Percentiles rank a stretch among this genome's conserved stretches.
Evolutionary conservation across 768 basidiomycete genomes (phyloP).

Genomic region (Hebeloma cylindrosporum): DNA sequence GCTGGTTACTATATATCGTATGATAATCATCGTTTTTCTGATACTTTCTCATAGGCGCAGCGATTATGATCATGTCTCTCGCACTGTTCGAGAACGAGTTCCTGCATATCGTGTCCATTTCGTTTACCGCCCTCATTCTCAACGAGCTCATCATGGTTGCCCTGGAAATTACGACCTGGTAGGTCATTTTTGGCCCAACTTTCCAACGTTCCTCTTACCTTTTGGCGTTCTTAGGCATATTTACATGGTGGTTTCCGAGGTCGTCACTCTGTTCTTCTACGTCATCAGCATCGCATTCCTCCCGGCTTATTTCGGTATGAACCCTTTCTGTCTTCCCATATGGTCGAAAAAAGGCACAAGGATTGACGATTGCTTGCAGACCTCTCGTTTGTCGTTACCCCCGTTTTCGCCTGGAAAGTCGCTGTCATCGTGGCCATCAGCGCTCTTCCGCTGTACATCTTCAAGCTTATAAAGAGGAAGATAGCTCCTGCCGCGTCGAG

Average conservation of each 20-base stretch:
- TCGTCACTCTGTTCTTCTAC: slow-evolving; percentile 87
- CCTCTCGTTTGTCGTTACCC: slow-evolving; percentile 86
- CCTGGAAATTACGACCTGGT: slow-evolving; percentile 97
- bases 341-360: neutral
- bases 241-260: slow-evolving; percentile 92
- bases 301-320: slow-evolving; percentile 96
- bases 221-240: slow-evolving; percentile 61
- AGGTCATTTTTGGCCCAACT: slow-evolving; percentile 17
- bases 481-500: slow-evolving; percentile 92
- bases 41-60: slow-evolving; percentile 61
- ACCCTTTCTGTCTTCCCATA: slow-evolving; percentile 11
- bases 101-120: slow-evolving; percentile 96
- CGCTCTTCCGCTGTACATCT: slow-evolving; percentile 85
- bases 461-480: slow-evolving; percentile 83
- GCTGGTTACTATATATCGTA: slow-evolving; percentile 9
- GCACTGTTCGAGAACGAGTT: slow-evolving; percentile 97
- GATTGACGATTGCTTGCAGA: slow-evolving; percentile 46
- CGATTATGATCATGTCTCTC: slow-evolving; percentile 98
- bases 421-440: slow-evolving; percentile 94
- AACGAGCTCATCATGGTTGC: slow-evolving; percentile 99
- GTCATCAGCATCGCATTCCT: slow-evolving; percentile 89
- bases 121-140: slow-evolving; percentile 91
- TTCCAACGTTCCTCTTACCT: neutral
- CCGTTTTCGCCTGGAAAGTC: slow-evolving; percentile 91
- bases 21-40: neutral